Base-by-base conservation (phyloP, 2,329 filamentous ascomycete genomes). In the Aplosporella prunicola region DNA sequence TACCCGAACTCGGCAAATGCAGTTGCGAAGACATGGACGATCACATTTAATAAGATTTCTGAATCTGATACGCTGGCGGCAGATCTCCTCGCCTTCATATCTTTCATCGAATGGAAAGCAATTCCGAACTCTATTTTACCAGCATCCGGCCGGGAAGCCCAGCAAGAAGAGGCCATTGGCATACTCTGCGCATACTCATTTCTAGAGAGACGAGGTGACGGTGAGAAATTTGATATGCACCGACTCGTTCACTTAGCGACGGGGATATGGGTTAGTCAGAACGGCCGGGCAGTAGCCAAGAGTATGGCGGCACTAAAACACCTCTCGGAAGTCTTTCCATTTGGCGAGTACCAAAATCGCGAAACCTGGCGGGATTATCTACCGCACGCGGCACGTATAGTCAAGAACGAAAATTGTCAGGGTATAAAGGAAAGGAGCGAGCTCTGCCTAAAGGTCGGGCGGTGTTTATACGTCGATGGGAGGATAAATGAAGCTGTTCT, bases 21-120 rank as follows among this genome's bases (percentile, higher is more conserved):
- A 8, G 48, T 63, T 18, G 51, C 51, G 6, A 56, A 47, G 9
- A 63, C 57, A 16, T 64, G 53, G 58, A 45, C 55, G 4, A 53
- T 63, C 18, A 61, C 56, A 8, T 62, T 63, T 31, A 39, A 55
- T 8, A 48, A 58, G 25, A 61, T 63, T 16, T 48, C 43, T 27
- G 28, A 39, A 14, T 22, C 46, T 10, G 42, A 63, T 41, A 27
- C 38, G 13, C 35, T 59, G n/a, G 61, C 61, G 5, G 48, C 47
- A 2, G 48, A 58, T 11, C 56, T 56, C 33, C 46, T 64, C 15
- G 57, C 46, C 9, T 55, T 57, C 9, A 58, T 62, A 47, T 49
- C 20, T 17, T 24, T 9, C 14, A 33, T 33, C 31, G 31, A 33
- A 33, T 33, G 13, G 20, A 33, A 15, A 17, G 45, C 52, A 26